A percentile compares a stretch with the other conserved stretches of the same genome.
phyloP scores from a whole-genome alignment of 495 filamentous ascomycete species.

The Podospora anserina region DNA sequence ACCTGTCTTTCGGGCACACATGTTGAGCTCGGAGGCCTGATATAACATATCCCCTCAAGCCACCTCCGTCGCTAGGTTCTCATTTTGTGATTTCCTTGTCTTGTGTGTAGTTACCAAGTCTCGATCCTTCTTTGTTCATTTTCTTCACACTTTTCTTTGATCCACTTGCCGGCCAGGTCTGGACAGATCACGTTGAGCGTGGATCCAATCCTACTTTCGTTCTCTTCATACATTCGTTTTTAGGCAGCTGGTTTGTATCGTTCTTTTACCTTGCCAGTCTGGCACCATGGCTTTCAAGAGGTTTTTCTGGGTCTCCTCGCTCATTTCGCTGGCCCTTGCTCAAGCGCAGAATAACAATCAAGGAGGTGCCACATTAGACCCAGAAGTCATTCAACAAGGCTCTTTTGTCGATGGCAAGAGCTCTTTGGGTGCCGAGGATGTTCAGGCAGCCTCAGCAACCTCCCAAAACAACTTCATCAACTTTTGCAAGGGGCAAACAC shows the following conservation, averaged over 20 bases:
- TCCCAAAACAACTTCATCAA: conserved; percentile 52
- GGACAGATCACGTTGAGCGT: conserved; percentile 30
- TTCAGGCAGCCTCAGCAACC: conserved; percentile 33
- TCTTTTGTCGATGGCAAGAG: conserved; percentile 25
- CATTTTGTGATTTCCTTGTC: background rate
- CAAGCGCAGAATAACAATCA: conserved; percentile 23
- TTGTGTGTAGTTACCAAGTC: background rate
- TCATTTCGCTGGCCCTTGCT: conserved; percentile 19
- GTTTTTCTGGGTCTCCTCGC: conserved; percentile 18
- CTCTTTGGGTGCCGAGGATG: conserved; percentile 27
- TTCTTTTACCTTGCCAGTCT: background rate
- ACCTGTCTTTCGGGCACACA: background rate
- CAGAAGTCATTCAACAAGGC: conserved; percentile 26
- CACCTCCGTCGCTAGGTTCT: background rate
- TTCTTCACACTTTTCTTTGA: conserved; percentile 15
- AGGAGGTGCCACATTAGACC: conserved; percentile 17
- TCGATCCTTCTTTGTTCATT: conserved; percentile 14
- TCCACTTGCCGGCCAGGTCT: conserved; percentile 20
- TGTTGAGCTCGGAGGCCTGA: background rate
- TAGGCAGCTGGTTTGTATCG: background rate
- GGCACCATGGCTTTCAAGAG: conserved; percentile 18
- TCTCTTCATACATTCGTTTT: conserved; percentile 2
- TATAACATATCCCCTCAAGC: background rate
- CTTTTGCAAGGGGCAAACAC: conserved; percentile 50
- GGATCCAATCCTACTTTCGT: conserved; percentile 20